These are phyloP conservation scores for Candida tallmaniae DNA, from an alignment of 805 yeast genomes.

Conservation along the genomic window DNA sequence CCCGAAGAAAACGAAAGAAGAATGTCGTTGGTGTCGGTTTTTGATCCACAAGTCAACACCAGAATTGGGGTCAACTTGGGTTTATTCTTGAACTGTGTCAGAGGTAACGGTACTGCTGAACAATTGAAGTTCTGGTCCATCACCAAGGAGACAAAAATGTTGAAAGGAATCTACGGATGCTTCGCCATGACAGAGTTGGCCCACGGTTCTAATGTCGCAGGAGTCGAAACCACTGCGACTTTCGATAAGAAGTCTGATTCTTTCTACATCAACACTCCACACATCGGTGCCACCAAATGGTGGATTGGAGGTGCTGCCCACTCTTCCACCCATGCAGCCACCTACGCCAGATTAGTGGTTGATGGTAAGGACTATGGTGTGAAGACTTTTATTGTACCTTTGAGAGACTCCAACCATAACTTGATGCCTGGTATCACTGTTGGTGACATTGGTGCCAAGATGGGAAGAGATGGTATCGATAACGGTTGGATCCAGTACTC, in stretches of 20 bases:
- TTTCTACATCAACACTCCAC: constrained; percentile 43
- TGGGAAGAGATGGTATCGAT: constrained; percentile 48
- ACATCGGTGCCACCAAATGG: constrained; percentile 47
- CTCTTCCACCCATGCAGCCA: constrained; percentile 38
- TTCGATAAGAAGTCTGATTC: constrained; percentile 38
- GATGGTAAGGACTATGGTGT: constrained; percentile 44
- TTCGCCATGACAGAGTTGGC: constrained; percentile 65
- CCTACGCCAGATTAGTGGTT: constrained; percentile 41
- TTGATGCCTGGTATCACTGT: constrained; percentile 41
- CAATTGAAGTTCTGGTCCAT: constrained; percentile 83
- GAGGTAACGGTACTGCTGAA: constrained; percentile 83
- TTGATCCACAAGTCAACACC: constrained; percentile 79
- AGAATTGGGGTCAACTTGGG: constrained; percentile 88
- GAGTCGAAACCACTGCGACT: constrained; percentile 52
- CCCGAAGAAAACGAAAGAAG: constrained; percentile 52
- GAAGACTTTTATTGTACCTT: constrained; percentile 43
- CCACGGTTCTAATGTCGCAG: constrained; percentile 57
- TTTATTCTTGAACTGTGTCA: constrained; percentile 71
- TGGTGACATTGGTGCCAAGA: constrained; percentile 46
- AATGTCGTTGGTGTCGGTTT: constrained; percentile 52
- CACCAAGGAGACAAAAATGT: constrained; percentile 56
- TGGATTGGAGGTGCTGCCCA: constrained; percentile 51
- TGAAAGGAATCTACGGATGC: constrained; percentile 59
- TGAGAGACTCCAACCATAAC: constrained; percentile 40
- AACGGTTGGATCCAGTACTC: constrained; percentile 48